These are phyloP conservation scores for Sclerotinia nivalis DNA, from an alignment of 2,329 filamentous ascomycete genomes.

Conservation along the genomic window DNA sequence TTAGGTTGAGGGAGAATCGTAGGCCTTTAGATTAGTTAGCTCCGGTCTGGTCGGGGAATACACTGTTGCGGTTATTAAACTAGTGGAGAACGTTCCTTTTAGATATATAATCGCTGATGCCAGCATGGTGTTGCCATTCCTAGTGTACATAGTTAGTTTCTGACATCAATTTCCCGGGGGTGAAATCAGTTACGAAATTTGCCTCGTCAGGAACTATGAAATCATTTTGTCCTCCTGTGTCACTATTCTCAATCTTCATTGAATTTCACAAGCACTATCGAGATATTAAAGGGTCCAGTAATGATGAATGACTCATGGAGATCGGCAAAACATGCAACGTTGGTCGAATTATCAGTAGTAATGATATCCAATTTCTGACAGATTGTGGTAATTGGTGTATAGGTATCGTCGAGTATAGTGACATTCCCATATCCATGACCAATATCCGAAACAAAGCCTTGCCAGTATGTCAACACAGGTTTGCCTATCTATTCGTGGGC, in stretches of 20 bases:
- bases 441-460: neutral
- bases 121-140: constrained; percentile 18
- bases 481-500: neutral
- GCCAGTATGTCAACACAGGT: constrained; percentile 13
- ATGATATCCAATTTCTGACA: neutral
- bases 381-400: constrained; percentile 4
- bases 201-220: neutral
- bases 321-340: neutral
- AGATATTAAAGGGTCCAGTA: constrained; percentile 36
- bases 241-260: constrained; percentile 1
- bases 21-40: neutral
- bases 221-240: neutral
- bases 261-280: constrained; percentile 25
- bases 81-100: neutral
- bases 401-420: neutral
- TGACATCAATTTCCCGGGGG: no score
- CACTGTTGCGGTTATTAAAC: constrained; percentile 8
- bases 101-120: neutral
- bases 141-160: neutral
- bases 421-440: constrained; percentile 6
- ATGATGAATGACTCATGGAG: constrained; percentile 10
- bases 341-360: neutral
- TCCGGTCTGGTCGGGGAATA: neutral
- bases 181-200: neutral
- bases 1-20: neutral